Base-by-base conservation (phyloP, 164 flowering plant species). In the Sedum album region DNA sequence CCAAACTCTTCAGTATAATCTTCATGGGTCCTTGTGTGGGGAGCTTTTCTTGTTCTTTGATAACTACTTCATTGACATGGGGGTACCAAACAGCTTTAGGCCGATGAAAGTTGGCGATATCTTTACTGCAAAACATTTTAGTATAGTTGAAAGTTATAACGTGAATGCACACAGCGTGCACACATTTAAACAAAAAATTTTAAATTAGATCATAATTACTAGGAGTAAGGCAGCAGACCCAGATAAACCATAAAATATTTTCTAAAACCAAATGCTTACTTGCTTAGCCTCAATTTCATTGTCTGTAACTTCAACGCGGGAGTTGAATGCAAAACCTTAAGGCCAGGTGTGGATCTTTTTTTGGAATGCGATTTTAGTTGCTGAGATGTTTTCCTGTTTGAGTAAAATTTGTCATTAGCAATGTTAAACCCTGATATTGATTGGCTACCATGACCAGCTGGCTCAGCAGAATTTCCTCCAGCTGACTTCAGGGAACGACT, bases 41-140 rank as follows among this genome's bases (percentile, higher is more conserved):
- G 44, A 88, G 80, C 71, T 82, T 87, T 25, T 85, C 87, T 84
- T 85, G 96, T 70, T 87, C 91, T 76, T 82, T 90, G 31, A 92
- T 85, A 69, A 81, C 90, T 57, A 94, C 85, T 78, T 84, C 97
- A 82, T 80, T 91, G 75, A 91, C 97, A 79, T 90, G 97, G 11
- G 99, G 99, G 75, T 86, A 91, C 97, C 99, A 94, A 60, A 85
- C 51, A 69, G 96, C 95, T 79, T 81, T 94, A 64, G 97, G 99
- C 62, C 96, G 86, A 74, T 94, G 99, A 78, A 94, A 94, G 80
- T 88, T 85, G 65, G 96, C 90, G 49, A 94, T 74, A 79, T 88
- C 96, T 82, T 94, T 94, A 71, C 99, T 94, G 93, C 80, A 82
- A 75, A 71, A 70, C 25, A 75, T 23, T 13, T 21, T 20, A 41